Conservation (phyloP, 129 eudicot genomes). For the Calendula officinalis region DNA sequence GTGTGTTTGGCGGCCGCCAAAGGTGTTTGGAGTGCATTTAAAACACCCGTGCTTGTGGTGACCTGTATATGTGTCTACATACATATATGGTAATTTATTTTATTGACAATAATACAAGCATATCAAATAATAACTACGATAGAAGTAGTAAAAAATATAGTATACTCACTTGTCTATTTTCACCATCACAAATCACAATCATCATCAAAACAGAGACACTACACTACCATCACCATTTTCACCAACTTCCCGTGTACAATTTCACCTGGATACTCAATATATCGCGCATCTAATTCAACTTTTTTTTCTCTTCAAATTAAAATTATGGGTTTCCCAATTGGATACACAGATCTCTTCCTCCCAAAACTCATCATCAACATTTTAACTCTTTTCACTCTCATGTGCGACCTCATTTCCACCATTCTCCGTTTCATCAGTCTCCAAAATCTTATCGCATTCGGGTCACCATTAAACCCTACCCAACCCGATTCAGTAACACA, state of each 20-base stretch:
- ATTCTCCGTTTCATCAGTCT: constrained; percentile 37
- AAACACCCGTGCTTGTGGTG: too few species aligned
- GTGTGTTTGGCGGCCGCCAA: too few species aligned
- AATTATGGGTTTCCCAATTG: constrained; percentile 69
- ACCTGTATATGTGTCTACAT: too few species aligned
- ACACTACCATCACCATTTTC: too few species aligned
- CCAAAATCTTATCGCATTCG: constrained; percentile 32
- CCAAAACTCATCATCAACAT: constrained; percentile 51
- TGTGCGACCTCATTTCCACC: constrained; percentile 29
- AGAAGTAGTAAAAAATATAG: too few species aligned
- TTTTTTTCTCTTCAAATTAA: neutral
- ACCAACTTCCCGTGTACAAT: constrained; percentile 7
- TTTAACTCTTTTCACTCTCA: constrained; percentile 40
- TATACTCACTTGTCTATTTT: too few species aligned
- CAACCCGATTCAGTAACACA: constrained; percentile 24
- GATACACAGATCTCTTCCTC: constrained; percentile 53
- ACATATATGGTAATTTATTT: too few species aligned
- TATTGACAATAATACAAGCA: too few species aligned
- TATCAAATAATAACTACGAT: too few species aligned
- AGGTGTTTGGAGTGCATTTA: too few species aligned
- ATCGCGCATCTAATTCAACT: neutral
- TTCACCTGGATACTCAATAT: neutral
- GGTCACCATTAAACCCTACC: constrained; percentile 10
- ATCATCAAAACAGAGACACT: too few species aligned
- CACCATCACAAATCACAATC: too few species aligned